Evolutionary conservation across 2,329 filamentous ascomycete species (phyloP).

Genomic region (Mariannaea elegans): DNA sequence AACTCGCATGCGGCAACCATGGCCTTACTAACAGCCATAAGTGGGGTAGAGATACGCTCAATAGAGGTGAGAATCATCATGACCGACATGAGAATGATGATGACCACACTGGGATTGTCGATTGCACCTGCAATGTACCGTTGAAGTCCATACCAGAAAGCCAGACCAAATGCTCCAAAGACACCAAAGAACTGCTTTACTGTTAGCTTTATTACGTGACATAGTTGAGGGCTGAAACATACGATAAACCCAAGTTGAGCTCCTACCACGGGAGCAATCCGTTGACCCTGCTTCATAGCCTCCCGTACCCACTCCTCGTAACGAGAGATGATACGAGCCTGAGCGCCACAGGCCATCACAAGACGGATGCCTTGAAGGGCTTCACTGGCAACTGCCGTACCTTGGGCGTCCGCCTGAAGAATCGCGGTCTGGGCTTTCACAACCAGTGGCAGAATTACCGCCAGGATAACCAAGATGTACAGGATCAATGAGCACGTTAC

Average conservation of each 20-base stretch:
- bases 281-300: constrained; percentile 46
- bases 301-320: constrained; percentile 50
- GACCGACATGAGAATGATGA: constrained; percentile 50
- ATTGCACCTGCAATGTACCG: constrained; percentile 47
- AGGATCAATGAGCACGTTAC: constrained; percentile 58
- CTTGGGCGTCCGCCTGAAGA: constrained; percentile 42
- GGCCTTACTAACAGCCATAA: constrained; percentile 46
- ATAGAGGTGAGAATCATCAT: constrained; percentile 49
- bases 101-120: constrained; percentile 47
- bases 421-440: constrained; percentile 33
- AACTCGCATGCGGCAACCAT: constrained; percentile 42
- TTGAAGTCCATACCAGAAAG: constrained; percentile 55
- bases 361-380: constrained; percentile 52
- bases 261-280: constrained; percentile 38
- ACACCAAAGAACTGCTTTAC: constrained; percentile 42
- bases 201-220: constrained; percentile 1
- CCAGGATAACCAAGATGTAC: constrained; percentile 48
- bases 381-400: constrained; percentile 54
- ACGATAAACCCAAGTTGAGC: constrained; percentile 30
- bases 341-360: constrained; percentile 55
- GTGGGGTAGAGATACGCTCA: constrained; percentile 49
- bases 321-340: constrained; percentile 46
- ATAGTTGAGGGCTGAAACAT: background rate
- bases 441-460: constrained; percentile 36
- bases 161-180: constrained; percentile 49